Percentiles rank a stretch among this genome's conserved stretches.
These are phyloP conservation scores for Colletotrichum sp. DNA, from an alignment of 2,329 filamentous ascomycete species.

Conservation along the genomic window DNA sequence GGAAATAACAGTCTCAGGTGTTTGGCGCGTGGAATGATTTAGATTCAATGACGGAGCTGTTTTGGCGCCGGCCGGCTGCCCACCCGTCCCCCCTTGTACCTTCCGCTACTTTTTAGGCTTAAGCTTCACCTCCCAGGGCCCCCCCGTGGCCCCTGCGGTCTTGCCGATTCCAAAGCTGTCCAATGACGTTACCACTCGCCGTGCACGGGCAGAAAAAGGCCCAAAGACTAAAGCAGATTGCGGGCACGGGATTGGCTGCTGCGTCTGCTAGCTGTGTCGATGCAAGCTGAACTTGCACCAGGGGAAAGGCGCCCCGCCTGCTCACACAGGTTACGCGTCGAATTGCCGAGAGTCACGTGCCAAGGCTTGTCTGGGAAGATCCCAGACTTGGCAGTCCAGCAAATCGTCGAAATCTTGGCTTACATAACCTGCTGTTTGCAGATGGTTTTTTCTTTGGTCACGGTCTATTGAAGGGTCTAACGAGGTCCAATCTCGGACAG, in stretches of 20 bases:
- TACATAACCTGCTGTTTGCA: slow-evolving; percentile 2
- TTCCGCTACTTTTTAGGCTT: not conserved
- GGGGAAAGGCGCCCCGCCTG: not conserved
- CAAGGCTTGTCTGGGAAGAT: not conserved
- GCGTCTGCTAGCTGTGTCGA: not conserved
- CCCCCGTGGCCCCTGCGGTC: not conserved
- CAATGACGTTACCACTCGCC: not conserved
- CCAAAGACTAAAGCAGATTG: not conserved
- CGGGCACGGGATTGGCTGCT: not conserved
- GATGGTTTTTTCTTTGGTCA: not conserved
- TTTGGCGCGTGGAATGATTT: not conserved
- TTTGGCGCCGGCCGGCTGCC: not conserved
- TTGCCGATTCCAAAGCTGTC: not conserved
- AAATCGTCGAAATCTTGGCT: not conserved
- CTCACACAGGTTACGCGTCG: slow-evolving; percentile 10
- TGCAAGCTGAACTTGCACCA: not conserved
- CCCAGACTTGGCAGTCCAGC: not conserved
- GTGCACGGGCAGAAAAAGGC: not conserved
- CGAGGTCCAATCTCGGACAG: not conserved
- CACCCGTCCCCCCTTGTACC: not conserved
- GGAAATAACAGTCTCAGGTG: not conserved
- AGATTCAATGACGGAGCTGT: not conserved
- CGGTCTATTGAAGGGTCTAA: not conserved
- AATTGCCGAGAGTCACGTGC: slow-evolving; percentile 15
- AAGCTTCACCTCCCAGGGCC: not conserved